Percentiles rank a stretch among this genome's conserved stretches.
These are phyloP conservation scores for Acer yangbiense DNA, from an alignment of 345 rosid genomes.

Conservation along the genomic window DNA sequence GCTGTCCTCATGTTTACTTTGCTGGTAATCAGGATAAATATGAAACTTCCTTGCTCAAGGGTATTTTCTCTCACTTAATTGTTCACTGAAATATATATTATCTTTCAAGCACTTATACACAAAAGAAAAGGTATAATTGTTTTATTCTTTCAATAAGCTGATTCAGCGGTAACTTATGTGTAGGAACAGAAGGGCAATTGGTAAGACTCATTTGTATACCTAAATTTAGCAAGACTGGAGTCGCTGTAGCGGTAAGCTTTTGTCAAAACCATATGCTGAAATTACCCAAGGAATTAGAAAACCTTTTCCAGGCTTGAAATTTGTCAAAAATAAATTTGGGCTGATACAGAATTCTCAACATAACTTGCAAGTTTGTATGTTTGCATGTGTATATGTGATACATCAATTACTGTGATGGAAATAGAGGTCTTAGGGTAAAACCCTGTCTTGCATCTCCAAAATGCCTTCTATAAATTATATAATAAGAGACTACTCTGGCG, in stretches of 20 bases:
- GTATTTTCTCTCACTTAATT: slow-evolving; percentile 34
- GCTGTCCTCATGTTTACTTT: slow-evolving; percentile 94
- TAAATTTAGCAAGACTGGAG: slow-evolving; percentile 71
- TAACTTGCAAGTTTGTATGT: slow-evolving; percentile 3
- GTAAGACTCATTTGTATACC: slow-evolving; percentile 80
- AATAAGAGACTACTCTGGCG: neutral
- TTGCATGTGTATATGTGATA: neutral
- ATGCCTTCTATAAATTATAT: neutral
- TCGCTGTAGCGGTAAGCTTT: slow-evolving; percentile 76
- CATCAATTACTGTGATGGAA: neutral
- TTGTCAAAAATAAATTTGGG: no score
- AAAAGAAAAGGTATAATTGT: neutral
- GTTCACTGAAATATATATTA: neutral
- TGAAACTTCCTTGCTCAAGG: slow-evolving; percentile 59
- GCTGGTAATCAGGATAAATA: slow-evolving; percentile 82
- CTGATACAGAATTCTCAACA: neutral
- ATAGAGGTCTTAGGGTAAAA: neutral
- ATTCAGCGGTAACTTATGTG: slow-evolving; percentile 21
- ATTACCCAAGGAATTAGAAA: neutral
- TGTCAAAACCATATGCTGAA: slow-evolving; percentile 8
- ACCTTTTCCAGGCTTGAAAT: no score
- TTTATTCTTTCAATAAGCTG: neutral
- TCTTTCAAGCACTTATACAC: neutral
- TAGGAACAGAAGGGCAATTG: slow-evolving; percentile 83
- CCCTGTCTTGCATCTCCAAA: neutral